Percentiles rank a stretch among this genome's conserved stretches.
These are phyloP conservation scores for Deinandra increscens DNA, from an alignment of 129 eudicot genomes.

Conservation along the genomic window DNA sequence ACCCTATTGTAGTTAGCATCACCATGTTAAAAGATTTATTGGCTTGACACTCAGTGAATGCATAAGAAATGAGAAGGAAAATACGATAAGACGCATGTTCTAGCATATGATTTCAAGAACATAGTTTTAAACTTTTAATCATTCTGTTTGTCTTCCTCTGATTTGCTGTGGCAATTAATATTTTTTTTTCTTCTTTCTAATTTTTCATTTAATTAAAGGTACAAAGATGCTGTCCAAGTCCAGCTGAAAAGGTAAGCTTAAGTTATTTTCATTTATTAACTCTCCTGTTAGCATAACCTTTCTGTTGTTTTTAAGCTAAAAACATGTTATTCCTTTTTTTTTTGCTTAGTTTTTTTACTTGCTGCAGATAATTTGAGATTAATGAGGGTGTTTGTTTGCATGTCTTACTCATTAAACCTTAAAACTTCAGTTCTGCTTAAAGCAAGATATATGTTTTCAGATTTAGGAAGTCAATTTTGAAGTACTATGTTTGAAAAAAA, in stretches of 20 bases:
- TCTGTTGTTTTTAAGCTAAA: constrained; percentile 1
- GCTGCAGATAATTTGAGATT: background rate
- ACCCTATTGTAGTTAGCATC: background rate
- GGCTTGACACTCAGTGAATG: background rate
- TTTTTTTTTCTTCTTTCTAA: constrained; percentile 16
- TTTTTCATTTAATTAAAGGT: constrained; percentile 43
- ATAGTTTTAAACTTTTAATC: background rate
- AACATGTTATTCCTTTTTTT: background rate
- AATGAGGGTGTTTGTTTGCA: constrained; percentile 20
- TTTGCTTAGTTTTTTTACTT: background rate
- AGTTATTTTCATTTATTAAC: background rate
- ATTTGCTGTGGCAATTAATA: constrained; percentile 4
- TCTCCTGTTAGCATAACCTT: constrained; percentile 13
- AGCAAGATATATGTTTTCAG: background rate
- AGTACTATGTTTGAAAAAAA: background rate
- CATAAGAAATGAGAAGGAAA: background rate
- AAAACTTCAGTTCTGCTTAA: constrained; percentile 1
- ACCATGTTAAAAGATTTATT: background rate
- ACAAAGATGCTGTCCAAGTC: constrained; percentile 83
- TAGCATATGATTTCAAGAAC: constrained; percentile 16
- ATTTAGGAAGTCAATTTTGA: constrained; percentile 3
- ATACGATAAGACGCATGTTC: background rate
- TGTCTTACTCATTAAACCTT: background rate
- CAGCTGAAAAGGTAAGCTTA: constrained; percentile 82
- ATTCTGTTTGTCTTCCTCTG: constrained; percentile 16